Percentiles rank a stretch among this genome's conserved stretches.
phyloP scores from a whole-genome alignment of 306 rosid species.

The Lablab purpureus region DNA sequence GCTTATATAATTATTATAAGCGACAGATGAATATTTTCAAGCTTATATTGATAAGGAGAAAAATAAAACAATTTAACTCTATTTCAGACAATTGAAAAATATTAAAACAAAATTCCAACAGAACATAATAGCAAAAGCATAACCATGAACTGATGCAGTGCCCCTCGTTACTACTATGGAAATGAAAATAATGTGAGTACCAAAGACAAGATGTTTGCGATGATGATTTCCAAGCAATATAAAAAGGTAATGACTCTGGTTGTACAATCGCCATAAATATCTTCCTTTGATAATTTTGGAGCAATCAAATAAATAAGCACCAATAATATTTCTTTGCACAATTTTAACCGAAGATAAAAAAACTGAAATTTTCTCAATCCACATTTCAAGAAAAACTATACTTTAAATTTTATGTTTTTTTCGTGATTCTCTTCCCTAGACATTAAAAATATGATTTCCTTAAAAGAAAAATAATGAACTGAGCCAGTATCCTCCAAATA shows the following conservation, averaged over 20 bases:
- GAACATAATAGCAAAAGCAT: neutral
- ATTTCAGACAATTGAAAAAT: neutral
- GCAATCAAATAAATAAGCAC: neutral
- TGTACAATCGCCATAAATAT: neutral
- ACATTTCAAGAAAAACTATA: slow-evolving; percentile 3
- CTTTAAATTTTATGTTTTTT: neutral
- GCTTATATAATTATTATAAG: slow-evolving; percentile 2
- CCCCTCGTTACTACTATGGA: neutral
- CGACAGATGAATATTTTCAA: slow-evolving; percentile 2
- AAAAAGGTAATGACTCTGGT: neutral
- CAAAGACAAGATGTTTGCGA: neutral
- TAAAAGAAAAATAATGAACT: neutral
- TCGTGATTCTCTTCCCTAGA: neutral
- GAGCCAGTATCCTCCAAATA: neutral
- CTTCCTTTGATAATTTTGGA: neutral
- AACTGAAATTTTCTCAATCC: neutral
- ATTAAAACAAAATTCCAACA: neutral
- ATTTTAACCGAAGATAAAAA: neutral
- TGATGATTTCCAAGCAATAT: neutral
- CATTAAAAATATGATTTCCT: neutral
- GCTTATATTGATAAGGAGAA: neutral
- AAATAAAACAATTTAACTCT: slow-evolving; percentile 4
- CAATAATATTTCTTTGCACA: neutral
- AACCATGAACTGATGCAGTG: neutral
- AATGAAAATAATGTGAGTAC: neutral